phyloP scores from a whole-genome alignment of 2,329 filamentous ascomycete genomes.

The Fusarium incarnatum region DNA sequence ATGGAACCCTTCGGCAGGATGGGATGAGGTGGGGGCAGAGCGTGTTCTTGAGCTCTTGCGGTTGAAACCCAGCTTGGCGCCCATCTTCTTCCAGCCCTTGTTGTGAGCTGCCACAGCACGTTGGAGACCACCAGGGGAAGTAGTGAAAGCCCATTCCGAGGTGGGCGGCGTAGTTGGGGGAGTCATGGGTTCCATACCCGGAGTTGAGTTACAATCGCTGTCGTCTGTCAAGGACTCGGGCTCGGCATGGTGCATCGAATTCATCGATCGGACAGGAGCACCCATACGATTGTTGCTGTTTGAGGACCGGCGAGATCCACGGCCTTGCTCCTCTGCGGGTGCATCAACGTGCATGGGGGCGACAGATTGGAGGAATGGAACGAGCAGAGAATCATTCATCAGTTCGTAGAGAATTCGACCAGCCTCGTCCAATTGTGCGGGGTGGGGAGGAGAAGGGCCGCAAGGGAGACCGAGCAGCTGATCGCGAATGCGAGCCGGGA shows the following conservation, averaged over 20 bases:
- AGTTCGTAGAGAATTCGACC: constrained; percentile 91
- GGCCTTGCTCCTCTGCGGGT: constrained; percentile 52
- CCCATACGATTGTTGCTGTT: constrained; percentile 52
- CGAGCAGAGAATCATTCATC: constrained; percentile 96
- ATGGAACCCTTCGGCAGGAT: constrained; percentile 51
- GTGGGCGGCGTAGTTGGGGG: constrained; percentile 79
- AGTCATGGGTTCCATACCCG: constrained; percentile 73
- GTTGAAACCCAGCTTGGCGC: constrained; percentile 69
- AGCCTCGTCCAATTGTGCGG: constrained; percentile 82
- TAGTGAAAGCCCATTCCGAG: constrained; percentile 65
- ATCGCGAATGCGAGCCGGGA: constrained; percentile 87
- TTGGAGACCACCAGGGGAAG: constrained; percentile 65
- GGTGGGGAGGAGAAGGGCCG: constrained; percentile 75
- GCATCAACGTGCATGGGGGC: constrained; percentile 53
- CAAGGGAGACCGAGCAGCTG: constrained; percentile 70
- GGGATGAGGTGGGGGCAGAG: constrained; percentile 59
- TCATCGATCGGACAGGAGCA: constrained; percentile 49
- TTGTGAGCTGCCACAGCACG: constrained; percentile 66
- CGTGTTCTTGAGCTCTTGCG: constrained; percentile 62
- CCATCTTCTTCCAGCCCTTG: constrained; percentile 74
- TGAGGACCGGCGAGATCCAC: constrained; percentile 58
- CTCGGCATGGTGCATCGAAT: constrained; percentile 60
- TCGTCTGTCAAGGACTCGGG: constrained; percentile 71
- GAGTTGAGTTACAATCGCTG: constrained; percentile 69
- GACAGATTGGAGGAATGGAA: constrained; percentile 87